phyloP scores from a whole-genome alignment of 2,329 filamentous ascomycete genomes.

The Fusarium sp. region DNA sequence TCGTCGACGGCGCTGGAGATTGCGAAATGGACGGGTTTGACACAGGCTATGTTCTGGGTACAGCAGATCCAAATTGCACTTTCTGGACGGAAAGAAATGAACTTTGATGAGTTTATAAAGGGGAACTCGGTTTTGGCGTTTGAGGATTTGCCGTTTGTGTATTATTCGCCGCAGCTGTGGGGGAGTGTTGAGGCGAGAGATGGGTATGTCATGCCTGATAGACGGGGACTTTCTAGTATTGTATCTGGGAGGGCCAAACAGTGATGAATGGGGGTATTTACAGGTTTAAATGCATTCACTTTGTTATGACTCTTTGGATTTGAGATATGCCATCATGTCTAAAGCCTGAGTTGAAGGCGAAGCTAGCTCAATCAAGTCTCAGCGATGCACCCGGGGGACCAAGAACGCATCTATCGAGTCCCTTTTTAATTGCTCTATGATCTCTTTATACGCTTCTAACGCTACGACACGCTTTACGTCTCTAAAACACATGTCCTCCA shows the following conservation, averaged over 20 bases:
- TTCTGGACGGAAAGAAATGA: background rate
- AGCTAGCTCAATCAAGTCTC: background rate
- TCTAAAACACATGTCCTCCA: background rate
- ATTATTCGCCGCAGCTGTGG: constrained; percentile 47
- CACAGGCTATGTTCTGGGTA: constrained; percentile 47
- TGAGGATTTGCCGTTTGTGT: constrained; percentile 44
- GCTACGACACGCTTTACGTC: rapidly evolving
- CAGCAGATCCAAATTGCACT: constrained; percentile 40
- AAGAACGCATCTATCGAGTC: background rate
- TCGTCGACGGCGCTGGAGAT: constrained; percentile 35
- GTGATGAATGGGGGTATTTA: rapidly evolving
- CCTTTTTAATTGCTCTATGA: background rate
- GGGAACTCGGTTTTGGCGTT: constrained; percentile 39
- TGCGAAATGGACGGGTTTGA: constrained; percentile 26
- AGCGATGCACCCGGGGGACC: background rate
- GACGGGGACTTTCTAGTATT: constrained; percentile 34
- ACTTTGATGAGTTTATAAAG: constrained; percentile 41
- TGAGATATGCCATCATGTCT: rapidly evolving
- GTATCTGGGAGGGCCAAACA: background rate
- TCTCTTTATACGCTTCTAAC: background rate
- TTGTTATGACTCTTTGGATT: background rate
- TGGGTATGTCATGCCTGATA: constrained; percentile 43
- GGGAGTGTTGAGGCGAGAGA: constrained; percentile 42
- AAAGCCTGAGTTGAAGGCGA: background rate
- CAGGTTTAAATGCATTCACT: background rate